phyloP scores from a whole-genome alignment of 345 rosid genomes.

The Laguncularia racemosa region DNA sequence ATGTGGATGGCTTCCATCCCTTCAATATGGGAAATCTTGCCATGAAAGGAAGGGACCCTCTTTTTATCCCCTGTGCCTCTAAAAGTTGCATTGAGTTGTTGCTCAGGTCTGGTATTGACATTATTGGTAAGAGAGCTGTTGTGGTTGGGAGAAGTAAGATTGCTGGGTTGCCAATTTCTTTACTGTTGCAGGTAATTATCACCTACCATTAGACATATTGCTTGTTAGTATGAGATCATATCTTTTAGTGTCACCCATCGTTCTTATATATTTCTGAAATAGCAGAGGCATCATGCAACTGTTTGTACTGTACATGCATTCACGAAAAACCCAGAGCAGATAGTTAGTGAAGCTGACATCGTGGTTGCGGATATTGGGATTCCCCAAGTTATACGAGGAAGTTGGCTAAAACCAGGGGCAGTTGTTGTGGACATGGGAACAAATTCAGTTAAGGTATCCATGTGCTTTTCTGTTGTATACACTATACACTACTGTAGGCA shows the following conservation, averaged over 20 bases:
- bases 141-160: slow-evolving; percentile 29
- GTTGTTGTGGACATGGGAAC: slow-evolving; percentile 27
- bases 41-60: slow-evolving; percentile 29
- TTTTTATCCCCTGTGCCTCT: slow-evolving; percentile 26
- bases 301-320: slow-evolving; percentile 20
- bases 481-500: too few relatives aligned
- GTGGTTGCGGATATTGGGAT: slow-evolving; percentile 22
- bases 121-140: slow-evolving; percentile 24
- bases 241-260: neutral
- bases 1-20: slow-evolving; percentile 34
- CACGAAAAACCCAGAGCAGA: slow-evolving; percentile 19
- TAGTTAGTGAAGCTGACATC: slow-evolving; percentile 22
- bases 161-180: slow-evolving; percentile 22
- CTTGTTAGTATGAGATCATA: neutral
- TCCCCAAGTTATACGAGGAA: slow-evolving; percentile 21
- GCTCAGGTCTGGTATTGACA: slow-evolving; percentile 21
- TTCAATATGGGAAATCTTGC: slow-evolving; percentile 29
- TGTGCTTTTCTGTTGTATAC: too few relatives aligned
- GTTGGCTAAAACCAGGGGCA: slow-evolving; percentile 32
- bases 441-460: slow-evolving; percentile 19
- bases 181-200: slow-evolving; percentile 20
- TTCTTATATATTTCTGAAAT: neutral
- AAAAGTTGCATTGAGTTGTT: slow-evolving; percentile 28
- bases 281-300: slow-evolving; percentile 28
- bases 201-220: neutral